Conservation (phyloP, 306 rosid genomes). For the Castanopsis chinensis region DNA sequence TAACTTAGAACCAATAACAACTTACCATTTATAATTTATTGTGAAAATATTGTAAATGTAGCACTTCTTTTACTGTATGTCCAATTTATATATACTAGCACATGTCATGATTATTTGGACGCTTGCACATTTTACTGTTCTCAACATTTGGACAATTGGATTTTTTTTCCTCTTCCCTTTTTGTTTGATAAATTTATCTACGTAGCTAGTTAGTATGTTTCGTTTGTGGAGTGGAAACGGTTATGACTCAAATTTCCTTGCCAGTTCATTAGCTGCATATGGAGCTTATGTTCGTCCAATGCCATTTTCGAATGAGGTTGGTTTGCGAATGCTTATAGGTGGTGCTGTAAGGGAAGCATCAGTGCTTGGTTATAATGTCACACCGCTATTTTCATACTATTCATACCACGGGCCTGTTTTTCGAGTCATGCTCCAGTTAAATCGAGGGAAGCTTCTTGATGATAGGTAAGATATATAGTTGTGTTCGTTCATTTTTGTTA, state of each 20-base stretch:
- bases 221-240: not conserved
- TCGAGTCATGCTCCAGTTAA: constrained; percentile 73
- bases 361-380: constrained; percentile 65
- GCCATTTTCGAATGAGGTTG: constrained; percentile 90
- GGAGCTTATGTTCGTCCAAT: constrained; percentile 84
- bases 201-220: not conserved
- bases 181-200: too few relatives aligned
- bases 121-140: too few relatives aligned
- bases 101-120: too few relatives aligned
- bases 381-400: constrained; percentile 80
- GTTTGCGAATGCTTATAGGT: constrained; percentile 96
- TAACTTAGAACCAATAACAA: too few relatives aligned
- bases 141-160: too few relatives aligned
- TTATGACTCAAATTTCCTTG: constrained; percentile 13
- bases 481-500: not conserved
- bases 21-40: too few relatives aligned
- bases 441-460: constrained; percentile 69
- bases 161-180: too few relatives aligned
- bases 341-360: constrained; percentile 89
- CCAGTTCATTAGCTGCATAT: constrained; percentile 91
- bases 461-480: constrained; percentile 42
- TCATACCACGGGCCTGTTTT: constrained; percentile 92
- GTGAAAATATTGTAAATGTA: too few relatives aligned
- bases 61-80: too few relatives aligned
- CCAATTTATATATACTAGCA: too few relatives aligned